Percentiles rank a stretch among this genome's conserved stretches.
Evolutionary conservation across 768 basidiomycete genomes (phyloP).

Genomic region (Boletus insuetus): DNA sequence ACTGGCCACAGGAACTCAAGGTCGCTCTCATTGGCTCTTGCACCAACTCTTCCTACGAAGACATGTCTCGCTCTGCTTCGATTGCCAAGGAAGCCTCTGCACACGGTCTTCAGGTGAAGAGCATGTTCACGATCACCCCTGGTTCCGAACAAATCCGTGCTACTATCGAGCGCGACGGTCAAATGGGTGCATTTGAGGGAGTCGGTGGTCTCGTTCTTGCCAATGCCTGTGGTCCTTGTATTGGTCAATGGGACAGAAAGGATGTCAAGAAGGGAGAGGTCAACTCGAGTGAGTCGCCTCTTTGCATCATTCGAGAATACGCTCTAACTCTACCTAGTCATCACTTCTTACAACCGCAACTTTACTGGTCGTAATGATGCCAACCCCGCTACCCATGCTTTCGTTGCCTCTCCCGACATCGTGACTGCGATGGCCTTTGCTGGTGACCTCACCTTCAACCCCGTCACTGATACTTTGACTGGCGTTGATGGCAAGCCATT

Average conservation of each 20-base stretch:
- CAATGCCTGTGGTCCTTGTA: constrained; percentile 98
- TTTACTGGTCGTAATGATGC: constrained; percentile 99
- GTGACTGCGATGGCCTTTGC: constrained; percentile 97
- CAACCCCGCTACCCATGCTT: constrained; percentile 97
- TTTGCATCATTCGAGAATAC: neutral
- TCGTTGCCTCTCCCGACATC: constrained; percentile 90
- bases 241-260: constrained; percentile 97
- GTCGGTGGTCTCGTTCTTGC: constrained; percentile 93
- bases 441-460: constrained; percentile 95
- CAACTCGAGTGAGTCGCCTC: constrained; percentile 78
- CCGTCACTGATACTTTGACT: constrained; percentile 82
- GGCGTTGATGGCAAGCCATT: constrained; percentile 94
- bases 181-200: constrained; percentile 82
- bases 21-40: constrained; percentile 98
- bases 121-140: constrained; percentile 97
- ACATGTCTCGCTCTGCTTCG: constrained; percentile 96
- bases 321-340: constrained; percentile 50
- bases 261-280: constrained; percentile 96
- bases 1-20: constrained; percentile 96
- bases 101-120: constrained; percentile 87
- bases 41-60: constrained; percentile 99
- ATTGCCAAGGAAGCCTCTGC: constrained; percentile 86
- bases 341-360: constrained; percentile 99
- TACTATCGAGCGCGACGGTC: constrained; percentile 94
- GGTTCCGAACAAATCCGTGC: constrained; percentile 98